Evolutionary conservation across 495 filamentous ascomycete genomes (phyloP).

Genomic region (Hyaloscypha finlandica): DNA sequence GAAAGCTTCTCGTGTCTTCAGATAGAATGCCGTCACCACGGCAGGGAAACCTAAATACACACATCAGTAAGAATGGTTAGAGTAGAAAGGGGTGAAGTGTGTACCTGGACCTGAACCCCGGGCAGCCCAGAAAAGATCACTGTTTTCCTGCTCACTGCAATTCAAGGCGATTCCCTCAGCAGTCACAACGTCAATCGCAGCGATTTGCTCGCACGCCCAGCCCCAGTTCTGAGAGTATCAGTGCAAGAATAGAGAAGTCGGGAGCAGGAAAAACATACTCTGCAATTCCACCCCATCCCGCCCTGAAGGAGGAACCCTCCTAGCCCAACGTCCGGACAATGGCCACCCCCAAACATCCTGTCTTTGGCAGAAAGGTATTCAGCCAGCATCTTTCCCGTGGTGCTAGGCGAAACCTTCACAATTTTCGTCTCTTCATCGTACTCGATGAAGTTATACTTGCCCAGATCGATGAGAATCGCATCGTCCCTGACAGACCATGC

Average conservation of each 20-base stretch:
- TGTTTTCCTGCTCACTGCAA: slow-evolving; percentile 44
- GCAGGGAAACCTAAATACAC: slow-evolving; percentile 44
- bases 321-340: slow-evolving; percentile 58
- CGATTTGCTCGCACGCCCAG: slow-evolving; percentile 54
- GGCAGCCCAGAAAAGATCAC: slow-evolving; percentile 50
- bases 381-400: slow-evolving; percentile 48
- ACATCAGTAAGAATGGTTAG: neutral
- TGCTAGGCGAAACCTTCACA: slow-evolving; percentile 45
- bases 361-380: slow-evolving; percentile 37
- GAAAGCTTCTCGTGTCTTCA: slow-evolving; percentile 36
- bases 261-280: slow-evolving; percentile 24
- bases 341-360: slow-evolving; percentile 51
- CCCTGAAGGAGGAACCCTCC: slow-evolving; percentile 58
- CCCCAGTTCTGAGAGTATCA: slow-evolving; percentile 46
- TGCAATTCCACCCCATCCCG: slow-evolving; percentile 59
- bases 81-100: neutral
- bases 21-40: slow-evolving; percentile 50
- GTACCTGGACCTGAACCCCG: slow-evolving; percentile 49
- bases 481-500: slow-evolving; percentile 53
- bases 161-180: slow-evolving; percentile 41
- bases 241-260: slow-evolving; percentile 5
- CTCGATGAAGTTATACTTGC: slow-evolving; percentile 31
- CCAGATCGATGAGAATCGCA: slow-evolving; percentile 52
- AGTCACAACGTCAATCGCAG: slow-evolving; percentile 52
- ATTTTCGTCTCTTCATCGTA: slow-evolving; percentile 39